Percentiles rank a stretch among this genome's conserved stretches.
Conservation (phyloP, 805 yeast species). For the Wickerhamiella vanderwaltii region DNA sequence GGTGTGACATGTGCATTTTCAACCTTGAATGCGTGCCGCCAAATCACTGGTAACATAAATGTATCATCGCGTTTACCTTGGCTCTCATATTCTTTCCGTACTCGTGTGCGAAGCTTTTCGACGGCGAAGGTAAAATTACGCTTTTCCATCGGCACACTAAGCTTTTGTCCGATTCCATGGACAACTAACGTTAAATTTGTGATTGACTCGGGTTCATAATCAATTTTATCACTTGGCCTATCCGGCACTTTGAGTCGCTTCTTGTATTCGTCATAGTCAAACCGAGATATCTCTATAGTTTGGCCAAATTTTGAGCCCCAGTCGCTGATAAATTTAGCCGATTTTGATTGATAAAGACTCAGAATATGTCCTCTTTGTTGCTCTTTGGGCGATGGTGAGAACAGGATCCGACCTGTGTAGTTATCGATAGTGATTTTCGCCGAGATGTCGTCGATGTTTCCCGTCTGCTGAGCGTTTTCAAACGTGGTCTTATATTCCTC, state of each 20-base stretch:
- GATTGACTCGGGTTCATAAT: conserved; percentile 29
- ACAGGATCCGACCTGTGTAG: conserved; percentile 4
- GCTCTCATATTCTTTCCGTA: conserved; percentile 16
- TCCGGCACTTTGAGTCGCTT: conserved; percentile 20
- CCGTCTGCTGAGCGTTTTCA: conserved; percentile 20
- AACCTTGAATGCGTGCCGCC: conserved; percentile 57
- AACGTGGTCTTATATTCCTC: conserved; percentile 21
- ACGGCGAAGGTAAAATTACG: conserved; percentile 73
- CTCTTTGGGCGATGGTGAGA: neutral
- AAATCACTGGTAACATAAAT: conserved; percentile 58
- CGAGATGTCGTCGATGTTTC: conserved; percentile 17
- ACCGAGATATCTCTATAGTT: conserved; percentile 23
- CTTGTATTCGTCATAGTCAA: conserved; percentile 24
- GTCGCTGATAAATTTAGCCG: conserved; percentile 17
- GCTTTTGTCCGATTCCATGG: conserved; percentile 89
- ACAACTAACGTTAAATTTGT: conserved; percentile 66
- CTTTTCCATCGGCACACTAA: conserved; percentile 67
- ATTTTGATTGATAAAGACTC: conserved; percentile 7
- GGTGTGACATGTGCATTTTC: conserved; percentile 38
- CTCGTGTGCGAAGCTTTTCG: conserved; percentile 28
- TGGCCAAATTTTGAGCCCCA: conserved; percentile 18
- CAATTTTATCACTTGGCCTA: conserved; percentile 22
- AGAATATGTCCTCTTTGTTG: conserved; percentile 4
- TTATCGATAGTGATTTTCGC: conserved; percentile 8
- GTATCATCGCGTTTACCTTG: neutral